Percentiles rank a stretch among this genome's conserved stretches.
Evolutionary conservation across 75 land plant genomes (phyloP).

Genomic region (Selaginella moellendorffii): DNA sequence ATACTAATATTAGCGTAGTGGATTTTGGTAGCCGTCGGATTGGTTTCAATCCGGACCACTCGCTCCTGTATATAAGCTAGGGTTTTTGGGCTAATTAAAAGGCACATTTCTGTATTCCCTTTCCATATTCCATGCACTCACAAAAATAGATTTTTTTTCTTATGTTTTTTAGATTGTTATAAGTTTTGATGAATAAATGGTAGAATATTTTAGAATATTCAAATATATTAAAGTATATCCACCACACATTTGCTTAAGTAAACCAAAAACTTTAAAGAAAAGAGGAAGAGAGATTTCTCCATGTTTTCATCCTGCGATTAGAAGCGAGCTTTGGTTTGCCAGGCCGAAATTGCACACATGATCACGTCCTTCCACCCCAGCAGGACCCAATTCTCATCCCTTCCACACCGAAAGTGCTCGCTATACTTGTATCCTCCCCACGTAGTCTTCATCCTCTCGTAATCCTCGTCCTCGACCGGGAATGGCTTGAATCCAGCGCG

Average conservation of each 20-base stretch:
- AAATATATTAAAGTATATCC: not conserved
- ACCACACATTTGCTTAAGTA: no score
- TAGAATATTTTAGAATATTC: conserved; percentile 1
- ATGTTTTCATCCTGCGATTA: no score
- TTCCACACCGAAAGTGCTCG: conserved; percentile 28
- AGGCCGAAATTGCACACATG: not conserved
- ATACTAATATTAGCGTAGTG: no score
- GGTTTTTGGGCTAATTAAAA: no score
- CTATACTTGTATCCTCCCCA: conserved; percentile 18
- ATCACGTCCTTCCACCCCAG: conserved; percentile 7
- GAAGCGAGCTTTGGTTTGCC: no score
- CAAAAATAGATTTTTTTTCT: not conserved
- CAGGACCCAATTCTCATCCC: conserved; percentile 32
- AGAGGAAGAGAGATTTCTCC: no score
- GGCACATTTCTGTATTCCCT: not conserved
- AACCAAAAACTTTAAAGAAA: no score
- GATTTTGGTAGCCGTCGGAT: no score
- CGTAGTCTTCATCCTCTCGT: conserved; percentile 6
- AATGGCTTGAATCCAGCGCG: conserved; percentile 33
- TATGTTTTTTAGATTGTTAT: not conserved
- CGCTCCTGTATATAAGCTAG: not conserved
- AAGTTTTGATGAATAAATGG: no score
- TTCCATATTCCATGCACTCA: not conserved
- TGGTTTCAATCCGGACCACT: no score
- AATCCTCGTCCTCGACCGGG: conserved; percentile 19